Evolutionary conservation across 1,284 basidiomycete genomes (phyloP).

Genomic region (Fistulina hepatica): DNA sequence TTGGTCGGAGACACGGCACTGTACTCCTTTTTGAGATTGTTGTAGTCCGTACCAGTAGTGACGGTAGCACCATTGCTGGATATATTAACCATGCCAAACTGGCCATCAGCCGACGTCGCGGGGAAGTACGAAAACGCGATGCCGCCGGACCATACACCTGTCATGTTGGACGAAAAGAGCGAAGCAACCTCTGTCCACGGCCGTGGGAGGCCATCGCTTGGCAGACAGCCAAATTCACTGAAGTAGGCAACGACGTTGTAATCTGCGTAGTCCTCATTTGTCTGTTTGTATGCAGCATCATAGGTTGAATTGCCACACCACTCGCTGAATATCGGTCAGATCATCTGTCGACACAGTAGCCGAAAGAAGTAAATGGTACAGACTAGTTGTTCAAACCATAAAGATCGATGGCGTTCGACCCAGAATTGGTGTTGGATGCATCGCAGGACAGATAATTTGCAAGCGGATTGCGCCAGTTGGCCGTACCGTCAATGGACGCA

Average conservation of each 20-base stretch:
- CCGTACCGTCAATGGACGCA: conserved; percentile 70
- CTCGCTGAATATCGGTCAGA: conserved; percentile 31
- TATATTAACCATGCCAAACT: conserved; percentile 81
- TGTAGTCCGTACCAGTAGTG: conserved; percentile 58
- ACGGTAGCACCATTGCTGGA: conserved; percentile 51
- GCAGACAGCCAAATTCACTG: conserved; percentile 79
- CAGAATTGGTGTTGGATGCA: conserved; percentile 38
- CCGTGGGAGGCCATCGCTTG: conserved; percentile 39
- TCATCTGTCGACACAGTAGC: not conserved
- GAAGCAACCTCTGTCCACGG: conserved; percentile 73
- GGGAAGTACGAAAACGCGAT: conserved; percentile 86
- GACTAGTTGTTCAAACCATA: conserved; percentile 78
- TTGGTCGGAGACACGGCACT: conserved; percentile 47
- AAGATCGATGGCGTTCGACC: conserved; percentile 63
- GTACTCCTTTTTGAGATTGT: conserved; percentile 54
- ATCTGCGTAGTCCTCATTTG: conserved; percentile 45
- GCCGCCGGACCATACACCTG: conserved; percentile 78
- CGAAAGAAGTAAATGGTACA: conserved; percentile 16
- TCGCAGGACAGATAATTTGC: conserved; percentile 81
- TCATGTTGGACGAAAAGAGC: conserved; percentile 66
- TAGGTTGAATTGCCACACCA: conserved; percentile 73
- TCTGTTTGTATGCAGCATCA: conserved; percentile 40
- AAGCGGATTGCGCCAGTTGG: conserved; percentile 56
- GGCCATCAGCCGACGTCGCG: conserved; percentile 47
- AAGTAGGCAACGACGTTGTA: conserved; percentile 82